Evolutionary conservation across 2,329 filamentous ascomycete species (phyloP).

Genomic region (Thielaviopsis cerberus): DNA sequence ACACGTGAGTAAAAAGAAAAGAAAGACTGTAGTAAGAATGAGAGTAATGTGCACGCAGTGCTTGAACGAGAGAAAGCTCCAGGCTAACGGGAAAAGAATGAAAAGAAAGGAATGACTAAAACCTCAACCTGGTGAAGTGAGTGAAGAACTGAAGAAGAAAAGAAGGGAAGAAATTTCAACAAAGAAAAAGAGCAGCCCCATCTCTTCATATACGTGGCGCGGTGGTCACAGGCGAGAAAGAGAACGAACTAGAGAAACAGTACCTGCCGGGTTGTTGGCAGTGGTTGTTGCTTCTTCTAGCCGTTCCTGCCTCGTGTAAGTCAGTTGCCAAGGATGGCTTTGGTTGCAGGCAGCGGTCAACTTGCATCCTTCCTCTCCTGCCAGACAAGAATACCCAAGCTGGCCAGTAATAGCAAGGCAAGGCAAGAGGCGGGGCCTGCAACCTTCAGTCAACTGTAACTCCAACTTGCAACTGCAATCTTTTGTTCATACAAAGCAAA

Average conservation of each 20-base stretch:
- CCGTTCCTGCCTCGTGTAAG: neutral
- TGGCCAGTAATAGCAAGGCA: too few species aligned
- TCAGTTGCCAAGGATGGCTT: too few species aligned
- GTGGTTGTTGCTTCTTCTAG: neutral
- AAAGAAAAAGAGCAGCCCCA: neutral
- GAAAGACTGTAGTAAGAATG: neutral
- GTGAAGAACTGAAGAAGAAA: constrained; percentile 3
- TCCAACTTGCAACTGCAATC: too few species aligned
- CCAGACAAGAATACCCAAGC: too few species aligned
- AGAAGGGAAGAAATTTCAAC: neutral
- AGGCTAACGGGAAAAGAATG: constrained; percentile 6
- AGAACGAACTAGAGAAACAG: neutral
- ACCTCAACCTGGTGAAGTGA: constrained; percentile 4
- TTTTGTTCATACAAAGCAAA: too few species aligned
- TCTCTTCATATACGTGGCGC: neutral
- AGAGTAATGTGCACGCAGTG: constrained; percentile 9
- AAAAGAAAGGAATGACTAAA: constrained; percentile 9
- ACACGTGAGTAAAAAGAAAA: neutral
- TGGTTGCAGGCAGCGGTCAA: too few species aligned
- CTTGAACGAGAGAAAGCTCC: constrained; percentile 10
- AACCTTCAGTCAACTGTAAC: too few species aligned
- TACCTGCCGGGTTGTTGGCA: neutral
- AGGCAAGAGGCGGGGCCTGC: too few species aligned
- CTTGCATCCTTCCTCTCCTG: too few species aligned
- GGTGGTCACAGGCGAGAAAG: neutral